Percentiles rank a stretch among this genome's conserved stretches.
phyloP scores from a whole-genome alignment of 192 early-diverging fungal species.

The Paraglomus brasilianum region DNA sequence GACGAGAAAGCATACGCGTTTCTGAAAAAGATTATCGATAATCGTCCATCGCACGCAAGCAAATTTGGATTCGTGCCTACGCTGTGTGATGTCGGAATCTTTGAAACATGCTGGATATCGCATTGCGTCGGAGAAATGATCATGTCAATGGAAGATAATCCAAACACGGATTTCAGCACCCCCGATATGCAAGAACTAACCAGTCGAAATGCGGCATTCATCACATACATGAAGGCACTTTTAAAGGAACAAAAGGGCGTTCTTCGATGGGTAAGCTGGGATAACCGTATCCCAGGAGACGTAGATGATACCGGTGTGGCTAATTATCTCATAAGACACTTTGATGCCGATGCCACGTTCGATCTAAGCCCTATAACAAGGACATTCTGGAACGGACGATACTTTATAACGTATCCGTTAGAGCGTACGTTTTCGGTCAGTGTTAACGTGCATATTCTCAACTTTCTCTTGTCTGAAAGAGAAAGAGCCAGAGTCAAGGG shows the following conservation, averaged over 20 bases:
- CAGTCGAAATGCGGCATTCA: background rate
- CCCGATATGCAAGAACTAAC: background rate
- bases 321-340: conserved; percentile 1
- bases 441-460: conserved; percentile 3
- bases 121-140: conserved; percentile 5
- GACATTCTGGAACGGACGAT: conserved; percentile 14
- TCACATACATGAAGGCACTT: background rate
- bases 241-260: background rate
- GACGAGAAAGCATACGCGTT: conserved; percentile 8
- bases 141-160: background rate
- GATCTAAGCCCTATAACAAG: background rate
- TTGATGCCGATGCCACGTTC: background rate
- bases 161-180: background rate
- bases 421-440: conserved; percentile 13
- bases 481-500: background rate
- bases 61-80: conserved; percentile 6
- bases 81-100: conserved; percentile 10
- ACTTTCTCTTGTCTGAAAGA: background rate
- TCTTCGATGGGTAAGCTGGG: conserved; percentile 19
- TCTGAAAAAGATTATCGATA: background rate
- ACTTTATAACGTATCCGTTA: conserved; percentile 9
- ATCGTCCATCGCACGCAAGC: background rate
- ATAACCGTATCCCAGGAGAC: conserved; percentile 19
- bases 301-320: background rate
- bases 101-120: conserved; percentile 18